Base-by-base conservation (phyloP, 352 stramenopile species). In the Blastocystis hominis region DNA sequence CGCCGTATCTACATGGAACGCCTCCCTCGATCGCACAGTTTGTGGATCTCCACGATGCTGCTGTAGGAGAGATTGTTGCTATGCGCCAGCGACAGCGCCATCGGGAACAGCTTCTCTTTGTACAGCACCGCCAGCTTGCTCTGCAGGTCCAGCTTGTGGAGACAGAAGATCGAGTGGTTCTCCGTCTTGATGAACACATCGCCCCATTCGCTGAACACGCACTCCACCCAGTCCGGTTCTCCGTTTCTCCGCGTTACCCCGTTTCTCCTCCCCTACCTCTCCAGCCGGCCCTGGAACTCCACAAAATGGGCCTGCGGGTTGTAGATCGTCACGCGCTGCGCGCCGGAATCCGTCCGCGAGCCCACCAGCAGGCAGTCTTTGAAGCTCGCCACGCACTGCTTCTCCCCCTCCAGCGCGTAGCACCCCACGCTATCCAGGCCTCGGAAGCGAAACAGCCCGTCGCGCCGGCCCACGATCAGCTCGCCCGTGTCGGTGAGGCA, bases 81-180 rank as follows among this genome's bases (percentile, higher is more conserved):
- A 75, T 91, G 97, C 3, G 96, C 96, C 61, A 99, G 93, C 79
- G 94, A 97, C 75, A 99, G 98, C 44, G 96, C 96, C 69, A 97
- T 97, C 46, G 94, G 94, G 90, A 97, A 98, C 44, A 98, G 89
- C 89, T 98, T 97, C 89, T 98, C 98, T 75, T 95, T 92, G 75
- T 97, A 97, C 20, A 99, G 90, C 34, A 98, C 95, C 88, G 96
- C 93, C 4, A 99, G 90, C 90, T 98, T 98, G 20, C 95, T 97
- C 24, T 92, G 92, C 47, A 95, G 98, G 84, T 95, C 92, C 89
- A 97, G 97, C 88, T 98, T 95, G 17, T 92, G 95, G 59, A 98
- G 90, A 6, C 94, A 93, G 86, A 98, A 96, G 50, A 97, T 92
- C 9, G 90, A 91, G 42, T 91, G 90, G 1, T 24, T 56, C 20